Evolutionary conservation across 2,329 filamentous ascomycete species (phyloP).

Genomic region (Colletotrichum noveboracense): DNA sequence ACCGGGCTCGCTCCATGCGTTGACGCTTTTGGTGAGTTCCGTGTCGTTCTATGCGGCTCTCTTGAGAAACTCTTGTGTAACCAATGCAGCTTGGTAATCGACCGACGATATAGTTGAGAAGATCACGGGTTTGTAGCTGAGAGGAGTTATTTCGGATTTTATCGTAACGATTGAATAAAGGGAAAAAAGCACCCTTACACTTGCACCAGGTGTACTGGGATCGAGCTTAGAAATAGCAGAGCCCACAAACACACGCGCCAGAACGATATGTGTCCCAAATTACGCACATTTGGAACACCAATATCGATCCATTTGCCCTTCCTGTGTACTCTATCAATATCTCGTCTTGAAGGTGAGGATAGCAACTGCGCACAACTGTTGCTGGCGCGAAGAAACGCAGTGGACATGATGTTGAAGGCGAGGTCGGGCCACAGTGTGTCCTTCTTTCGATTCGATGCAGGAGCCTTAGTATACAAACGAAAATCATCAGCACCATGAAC

Average conservation of each 20-base stretch:
- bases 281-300: neutral
- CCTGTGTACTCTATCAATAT: neutral
- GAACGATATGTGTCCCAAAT: neutral
- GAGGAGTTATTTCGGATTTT: neutral
- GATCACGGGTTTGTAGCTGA: neutral
- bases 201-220: neutral
- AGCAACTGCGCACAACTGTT: neutral
- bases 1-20: neutral
- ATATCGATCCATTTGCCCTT: neutral
- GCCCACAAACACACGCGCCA: neutral
- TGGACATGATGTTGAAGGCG: neutral
- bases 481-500: neutral
- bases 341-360: neutral
- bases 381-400: neutral
- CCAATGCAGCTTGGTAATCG: neutral
- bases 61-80: neutral
- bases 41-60: neutral
- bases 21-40: neutral
- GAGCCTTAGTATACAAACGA: neutral
- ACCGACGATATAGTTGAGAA: neutral
- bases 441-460: neutral
- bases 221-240: neutral
- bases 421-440: neutral
- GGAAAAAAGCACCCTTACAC: neutral
- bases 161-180: neutral